Evolutionary conservation across 306 rosid species (phyloP).

Genomic region (Ziziphus jujuba): DNA sequence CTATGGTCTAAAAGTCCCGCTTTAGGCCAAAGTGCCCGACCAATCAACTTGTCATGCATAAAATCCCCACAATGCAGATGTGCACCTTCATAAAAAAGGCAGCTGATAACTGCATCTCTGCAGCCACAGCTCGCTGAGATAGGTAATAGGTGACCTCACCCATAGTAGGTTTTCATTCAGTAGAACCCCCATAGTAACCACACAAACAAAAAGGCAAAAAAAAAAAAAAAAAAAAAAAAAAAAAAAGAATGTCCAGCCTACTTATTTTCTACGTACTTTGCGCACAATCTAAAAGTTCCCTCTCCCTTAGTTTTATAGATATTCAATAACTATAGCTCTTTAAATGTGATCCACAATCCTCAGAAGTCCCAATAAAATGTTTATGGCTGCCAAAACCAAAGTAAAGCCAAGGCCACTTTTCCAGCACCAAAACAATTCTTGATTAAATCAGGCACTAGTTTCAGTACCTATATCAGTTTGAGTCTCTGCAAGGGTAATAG

Average conservation of each 20-base stretch:
- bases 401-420: slow-evolving; percentile 18
- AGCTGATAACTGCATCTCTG: slow-evolving; percentile 1
- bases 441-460: slow-evolving; percentile 28
- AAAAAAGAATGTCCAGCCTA: slow-evolving; percentile 4
- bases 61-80: slow-evolving; percentile 7
- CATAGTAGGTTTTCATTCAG: slow-evolving; percentile 20
- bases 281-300: slow-evolving; percentile 25
- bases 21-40: slow-evolving; percentile 13
- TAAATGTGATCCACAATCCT: slow-evolving; percentile 13
- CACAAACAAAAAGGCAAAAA: slow-evolving; percentile 3
- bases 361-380: slow-evolving; percentile 22
- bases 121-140: neutral
- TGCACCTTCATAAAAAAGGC: slow-evolving; percentile 6
- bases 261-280: slow-evolving; percentile 18
- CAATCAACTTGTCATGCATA: slow-evolving; percentile 13
- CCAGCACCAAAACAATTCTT: slow-evolving; percentile 21
- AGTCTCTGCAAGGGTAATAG: slow-evolving; percentile 42
- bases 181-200: slow-evolving; percentile 24
- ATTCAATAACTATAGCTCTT: slow-evolving; percentile 9
- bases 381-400: slow-evolving; percentile 21
- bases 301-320: slow-evolving; percentile 19
- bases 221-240: neutral
- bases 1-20: neutral
- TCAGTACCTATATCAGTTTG: slow-evolving; percentile 25
- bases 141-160: slow-evolving; percentile 7